These are phyloP conservation scores for Lagenidium sp. DNA, from an alignment of 352 stramenopile genomes.

Conservation along the genomic window DNA sequence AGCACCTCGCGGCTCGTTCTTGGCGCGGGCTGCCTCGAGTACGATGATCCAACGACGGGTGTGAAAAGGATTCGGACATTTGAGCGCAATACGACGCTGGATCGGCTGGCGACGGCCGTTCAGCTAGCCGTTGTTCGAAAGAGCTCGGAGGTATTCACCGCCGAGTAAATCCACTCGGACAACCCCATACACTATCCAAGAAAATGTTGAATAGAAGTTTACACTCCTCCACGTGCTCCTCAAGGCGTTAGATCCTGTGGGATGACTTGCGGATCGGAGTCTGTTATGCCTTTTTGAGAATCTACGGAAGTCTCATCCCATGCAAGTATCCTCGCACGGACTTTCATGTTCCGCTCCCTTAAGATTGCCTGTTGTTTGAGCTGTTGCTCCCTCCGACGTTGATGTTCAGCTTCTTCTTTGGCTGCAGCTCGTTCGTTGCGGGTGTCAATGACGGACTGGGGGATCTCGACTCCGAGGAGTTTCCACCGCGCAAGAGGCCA, in stretches of 20 bases:
- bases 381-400: conserved; percentile 11
- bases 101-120: conserved; percentile 33
- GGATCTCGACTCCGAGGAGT: conserved; percentile 35
- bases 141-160: conserved; percentile 41
- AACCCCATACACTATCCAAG: too few relatives aligned
- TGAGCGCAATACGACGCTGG: conserved; percentile 23
- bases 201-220: too few relatives aligned
- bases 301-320: too few relatives aligned
- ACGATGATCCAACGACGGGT: conserved; percentile 25
- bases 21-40: conserved; percentile 38
- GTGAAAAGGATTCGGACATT: conserved; percentile 21
- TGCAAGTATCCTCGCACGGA: conserved; percentile 12
- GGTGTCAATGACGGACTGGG: conserved; percentile 19
- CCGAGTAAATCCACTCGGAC: too few relatives aligned
- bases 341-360: conserved; percentile 16
- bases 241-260: too few relatives aligned
- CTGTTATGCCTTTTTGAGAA: too few relatives aligned
- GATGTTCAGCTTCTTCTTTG: conserved; percentile 5
- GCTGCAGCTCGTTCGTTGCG: conserved; percentile 12
- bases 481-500: conserved; percentile 61
- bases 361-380: conserved; percentile 22
- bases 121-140: conserved; percentile 36
- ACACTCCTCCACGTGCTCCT: too few relatives aligned
- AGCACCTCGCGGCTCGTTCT: conserved; percentile 78
- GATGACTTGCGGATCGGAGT: too few relatives aligned